Base-by-base conservation (phyloP, 768 basidiomycete species). In the Amanita pallidorosea region DNA sequence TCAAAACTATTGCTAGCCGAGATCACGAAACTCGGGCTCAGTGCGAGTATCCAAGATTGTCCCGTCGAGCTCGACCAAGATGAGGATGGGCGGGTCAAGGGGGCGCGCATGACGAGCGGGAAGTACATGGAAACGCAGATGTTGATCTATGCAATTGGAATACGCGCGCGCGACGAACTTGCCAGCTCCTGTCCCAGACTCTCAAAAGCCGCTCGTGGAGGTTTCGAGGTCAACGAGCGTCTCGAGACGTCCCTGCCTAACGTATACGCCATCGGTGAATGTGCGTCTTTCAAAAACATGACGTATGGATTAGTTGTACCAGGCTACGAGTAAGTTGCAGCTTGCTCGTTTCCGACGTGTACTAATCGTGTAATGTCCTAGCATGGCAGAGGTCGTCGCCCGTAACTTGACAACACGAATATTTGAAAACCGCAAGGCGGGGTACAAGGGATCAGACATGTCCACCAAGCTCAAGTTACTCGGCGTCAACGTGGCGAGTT, bases 261-360 rank as follows among this genome's bases (percentile, higher is more conserved):
- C 47, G 74, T 86, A 5, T 87, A 77, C 55, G 85, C 85, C 5
- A 81, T 88, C 44, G 86, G 86, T 4, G 86, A 87, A 62, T 88
- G 86, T 59, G 84, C 84, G 1, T 72, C 69, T 44, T 88, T 83
- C 83, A 70, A 65, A 47, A 75, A 72, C 2, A 77, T 83, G 36
- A 78, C 74, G n/a, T 87, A 83, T 56, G 85, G 85, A 3, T 67
- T 88, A 8, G 84, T 87, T 57, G 83, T 76, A 2, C 85, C 85
- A n/a, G 83, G 85, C 36, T 71, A 72, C 70, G 55, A 57, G 60
- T 60, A 15, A 13, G 34, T 48, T 36, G 11, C 29, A 27, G 33
- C 40, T 34, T 15, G 29, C 20, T 22, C 18, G 27, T 11, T 1
- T 34, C 22, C n/a, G 3, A 2, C 33, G 7, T 15, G 40, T n/a